Percentiles rank a stretch among this genome's conserved stretches.
These are phyloP conservation scores for Nicotiana undulata DNA, from an alignment of 257 asterid species.

Conservation along the genomic window DNA sequence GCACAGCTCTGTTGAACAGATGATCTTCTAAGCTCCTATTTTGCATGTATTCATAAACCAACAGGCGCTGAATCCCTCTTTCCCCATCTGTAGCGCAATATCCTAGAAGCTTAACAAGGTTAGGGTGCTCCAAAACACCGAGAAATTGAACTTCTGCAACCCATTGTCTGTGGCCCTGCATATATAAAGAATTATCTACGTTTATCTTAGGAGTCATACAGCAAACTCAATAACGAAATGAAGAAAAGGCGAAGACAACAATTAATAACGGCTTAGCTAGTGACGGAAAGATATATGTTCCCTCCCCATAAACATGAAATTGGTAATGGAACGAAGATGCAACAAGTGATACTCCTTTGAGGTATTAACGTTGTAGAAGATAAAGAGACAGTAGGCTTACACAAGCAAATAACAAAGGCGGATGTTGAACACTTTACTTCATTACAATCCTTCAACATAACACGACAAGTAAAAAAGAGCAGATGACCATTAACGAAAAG, in stretches of 20 bases:
- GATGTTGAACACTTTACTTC: background rate
- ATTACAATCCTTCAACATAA: background rate
- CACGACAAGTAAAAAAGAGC: background rate
- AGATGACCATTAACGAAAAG: background rate
- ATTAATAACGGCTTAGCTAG: background rate
- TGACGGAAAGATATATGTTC: background rate
- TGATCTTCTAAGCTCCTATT: slow-evolving; percentile 89
- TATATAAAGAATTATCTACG: background rate
- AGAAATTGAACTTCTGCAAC: slow-evolving; percentile 90
- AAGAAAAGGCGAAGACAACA: background rate
- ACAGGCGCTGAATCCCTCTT: slow-evolving; percentile 77
- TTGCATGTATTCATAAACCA: slow-evolving; percentile 84
- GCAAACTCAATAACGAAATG: background rate
- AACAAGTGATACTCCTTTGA: background rate
- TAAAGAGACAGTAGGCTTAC: background rate
- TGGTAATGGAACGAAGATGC: background rate
- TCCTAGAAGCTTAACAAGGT: slow-evolving; percentile 86
- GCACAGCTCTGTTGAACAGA: slow-evolving; percentile 55
- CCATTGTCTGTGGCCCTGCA: slow-evolving; percentile 94
- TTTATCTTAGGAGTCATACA: background rate
- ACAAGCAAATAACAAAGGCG: background rate
- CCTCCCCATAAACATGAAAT: background rate
- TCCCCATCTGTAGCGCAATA: slow-evolving; percentile 84
- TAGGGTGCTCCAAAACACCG: slow-evolving; percentile 77
- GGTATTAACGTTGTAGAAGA: background rate